phyloP scores from a whole-genome alignment of 2,329 filamentous ascomycete species.

The Nemania abortiva region DNA sequence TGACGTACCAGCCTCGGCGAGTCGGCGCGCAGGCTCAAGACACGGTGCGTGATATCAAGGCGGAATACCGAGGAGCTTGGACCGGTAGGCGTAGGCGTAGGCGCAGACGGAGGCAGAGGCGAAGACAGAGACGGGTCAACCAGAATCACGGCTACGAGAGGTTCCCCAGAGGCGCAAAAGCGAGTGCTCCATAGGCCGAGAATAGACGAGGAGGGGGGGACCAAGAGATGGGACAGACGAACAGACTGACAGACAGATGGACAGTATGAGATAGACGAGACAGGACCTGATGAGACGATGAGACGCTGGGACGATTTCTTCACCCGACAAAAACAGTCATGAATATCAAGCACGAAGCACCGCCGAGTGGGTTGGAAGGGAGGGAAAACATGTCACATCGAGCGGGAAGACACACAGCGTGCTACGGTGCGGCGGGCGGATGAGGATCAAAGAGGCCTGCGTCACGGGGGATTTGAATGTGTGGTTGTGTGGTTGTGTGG shows the following conservation, averaged over 20 bases:
- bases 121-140: slow-evolving; percentile 20
- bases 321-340: slow-evolving; percentile 35
- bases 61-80: slow-evolving; percentile 16
- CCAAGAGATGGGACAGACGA: background rate
- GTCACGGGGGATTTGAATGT: slow-evolving; percentile 44
- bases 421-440: slow-evolving; percentile 22
- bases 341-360: slow-evolving; percentile 39
- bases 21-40: slow-evolving; percentile 38
- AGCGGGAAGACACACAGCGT: slow-evolving; percentile 29
- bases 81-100: slow-evolving; percentile 8
- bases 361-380: slow-evolving; percentile 15
- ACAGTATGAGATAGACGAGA: slow-evolving; percentile 13
- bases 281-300: slow-evolving; percentile 40
- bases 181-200: slow-evolving; percentile 43
- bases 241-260: no score
- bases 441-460: slow-evolving; percentile 35
- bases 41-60: slow-evolving; percentile 27
- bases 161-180: slow-evolving; percentile 22
- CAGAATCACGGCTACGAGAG: slow-evolving; percentile 37
- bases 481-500: slow-evolving; percentile 21
- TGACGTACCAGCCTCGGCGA: slow-evolving; percentile 34
- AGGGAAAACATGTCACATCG: slow-evolving; percentile 47
- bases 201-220: slow-evolving; percentile 39
- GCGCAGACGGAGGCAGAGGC: no score
- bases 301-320: slow-evolving; percentile 26